Percentiles rank a stretch among this genome's conserved stretches.
Evolutionary conservation across 73 alveolate species (phyloP).

Genomic region (Blepharisma japonicum): DNA sequence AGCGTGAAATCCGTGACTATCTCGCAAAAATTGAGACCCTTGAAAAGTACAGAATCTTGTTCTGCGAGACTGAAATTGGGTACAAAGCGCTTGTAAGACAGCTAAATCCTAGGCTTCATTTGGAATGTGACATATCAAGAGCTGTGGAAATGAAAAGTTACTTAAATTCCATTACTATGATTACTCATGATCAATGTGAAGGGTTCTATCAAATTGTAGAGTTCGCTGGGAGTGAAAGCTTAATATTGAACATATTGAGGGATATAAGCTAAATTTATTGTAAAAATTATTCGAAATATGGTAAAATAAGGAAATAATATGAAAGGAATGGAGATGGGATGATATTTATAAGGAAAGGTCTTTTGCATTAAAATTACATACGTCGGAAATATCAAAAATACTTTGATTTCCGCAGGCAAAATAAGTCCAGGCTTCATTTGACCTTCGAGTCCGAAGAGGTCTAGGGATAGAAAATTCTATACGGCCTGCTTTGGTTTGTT

Average conservation of each 20-base stretch:
- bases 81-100: conserved; percentile 19
- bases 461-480: too few relatives aligned
- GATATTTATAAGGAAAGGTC: too few relatives aligned
- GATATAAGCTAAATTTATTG: background rate
- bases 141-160: conserved; percentile 16
- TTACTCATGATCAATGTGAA: conserved; percentile 12
- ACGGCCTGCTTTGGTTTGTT: too few relatives aligned
- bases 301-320: too few relatives aligned
- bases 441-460: too few relatives aligned
- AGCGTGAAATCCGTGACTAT: background rate
- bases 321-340: too few relatives aligned
- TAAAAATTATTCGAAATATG: too few relatives aligned
- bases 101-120: background rate
- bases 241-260: background rate
- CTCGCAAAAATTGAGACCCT: background rate
- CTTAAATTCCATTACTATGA: conserved; percentile 21
- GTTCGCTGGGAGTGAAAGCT: background rate
- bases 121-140: background rate
- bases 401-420: too few relatives aligned
- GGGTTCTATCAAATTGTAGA: conserved; percentile 3
- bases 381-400: too few relatives aligned
- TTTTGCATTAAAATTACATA: too few relatives aligned
- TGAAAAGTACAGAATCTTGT: background rate
- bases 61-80: conserved; percentile 28
- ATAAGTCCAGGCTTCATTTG: too few relatives aligned